Evolutionary conservation across 257 asterid species (phyloP).

Genomic region (Fraxinus anomala): DNA sequence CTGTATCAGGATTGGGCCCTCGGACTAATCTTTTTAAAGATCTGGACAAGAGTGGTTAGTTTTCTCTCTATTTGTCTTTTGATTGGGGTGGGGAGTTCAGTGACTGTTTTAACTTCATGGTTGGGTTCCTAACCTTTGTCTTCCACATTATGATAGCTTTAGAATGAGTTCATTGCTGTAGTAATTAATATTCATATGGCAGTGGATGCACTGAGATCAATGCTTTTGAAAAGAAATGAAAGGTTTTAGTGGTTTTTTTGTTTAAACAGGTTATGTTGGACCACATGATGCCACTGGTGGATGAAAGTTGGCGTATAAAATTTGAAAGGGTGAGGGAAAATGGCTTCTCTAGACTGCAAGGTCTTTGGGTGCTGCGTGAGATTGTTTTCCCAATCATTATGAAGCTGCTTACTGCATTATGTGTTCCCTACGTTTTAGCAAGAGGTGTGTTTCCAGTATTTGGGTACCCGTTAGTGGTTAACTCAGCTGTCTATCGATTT

Average conservation of each 20-base stretch:
- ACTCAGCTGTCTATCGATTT: constrained; percentile 88
- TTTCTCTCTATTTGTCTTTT: neutral
- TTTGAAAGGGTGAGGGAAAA: constrained; percentile 93
- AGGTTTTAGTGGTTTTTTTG: neutral
- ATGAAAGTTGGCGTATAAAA: constrained; percentile 90
- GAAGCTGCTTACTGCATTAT: constrained; percentile 92
- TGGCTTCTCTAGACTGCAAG: constrained; percentile 95
- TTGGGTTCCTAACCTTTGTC: neutral
- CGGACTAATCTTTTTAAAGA: constrained; percentile 90
- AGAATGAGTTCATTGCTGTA: neutral
- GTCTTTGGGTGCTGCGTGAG: constrained; percentile 85
- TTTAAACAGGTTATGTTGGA: constrained; percentile 82
- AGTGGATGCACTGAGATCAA: neutral
- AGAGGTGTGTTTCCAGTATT: constrained; percentile 83
- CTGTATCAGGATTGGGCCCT: constrained; percentile 99
- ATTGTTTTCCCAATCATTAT: constrained; percentile 81
- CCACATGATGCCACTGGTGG: constrained; percentile 90
- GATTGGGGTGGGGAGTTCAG: neutral
- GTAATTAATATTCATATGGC: neutral
- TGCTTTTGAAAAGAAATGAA: neutral
- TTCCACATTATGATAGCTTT: neutral
- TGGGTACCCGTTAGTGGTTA: constrained; percentile 86
- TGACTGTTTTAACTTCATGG: neutral
- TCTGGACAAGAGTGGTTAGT: constrained; percentile 98
- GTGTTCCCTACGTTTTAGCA: constrained; percentile 89